Evolutionary conservation across 805 yeast species (phyloP).

Genomic region (Brettanomyces sp.): DNA sequence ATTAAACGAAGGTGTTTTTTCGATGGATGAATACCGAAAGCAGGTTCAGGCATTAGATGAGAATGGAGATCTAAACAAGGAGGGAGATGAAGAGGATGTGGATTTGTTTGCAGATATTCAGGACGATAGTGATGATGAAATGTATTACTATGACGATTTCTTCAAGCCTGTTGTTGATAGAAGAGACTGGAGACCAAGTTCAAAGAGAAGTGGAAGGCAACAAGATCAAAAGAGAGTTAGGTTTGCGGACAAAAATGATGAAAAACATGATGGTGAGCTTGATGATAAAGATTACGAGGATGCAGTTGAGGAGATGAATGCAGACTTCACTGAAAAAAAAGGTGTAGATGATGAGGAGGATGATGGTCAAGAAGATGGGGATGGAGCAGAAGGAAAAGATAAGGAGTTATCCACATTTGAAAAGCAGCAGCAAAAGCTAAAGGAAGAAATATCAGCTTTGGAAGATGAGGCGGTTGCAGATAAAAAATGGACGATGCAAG

Average conservation of each 20-base stretch:
- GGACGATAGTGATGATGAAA: slow-evolving; percentile 33
- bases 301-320: slow-evolving; percentile 52
- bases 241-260: slow-evolving; percentile 3
- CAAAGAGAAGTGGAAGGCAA: slow-evolving; percentile 6
- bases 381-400: slow-evolving; percentile 18
- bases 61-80: slow-evolving; percentile 35
- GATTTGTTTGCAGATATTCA: slow-evolving; percentile 45
- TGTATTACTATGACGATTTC: slow-evolving; percentile 57
- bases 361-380: slow-evolving; percentile 15
- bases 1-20: slow-evolving; percentile 75
- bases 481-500: slow-evolving; percentile 89
- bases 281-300: slow-evolving; percentile 54
- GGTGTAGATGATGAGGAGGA: slow-evolving; percentile 26
- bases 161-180: slow-evolving; percentile 32
- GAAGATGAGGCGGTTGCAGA: slow-evolving; percentile 86
- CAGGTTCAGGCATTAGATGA: slow-evolving; percentile 20
- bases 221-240: slow-evolving; percentile 7
- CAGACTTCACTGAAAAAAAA: slow-evolving; percentile 46
- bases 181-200: slow-evolving; percentile 6
- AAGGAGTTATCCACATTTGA: slow-evolving; percentile 62
- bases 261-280: slow-evolving; percentile 31
- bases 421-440: slow-evolving; percentile 69
- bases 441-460: slow-evolving; percentile 64
- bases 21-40: slow-evolving; percentile 60
- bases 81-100: slow-evolving; percentile 39